Evolutionary conservation across 495 filamentous ascomycete genomes (phyloP), one percentile per base, ranked within the genome.

Genomic region (Daldinia childiae): DNA sequence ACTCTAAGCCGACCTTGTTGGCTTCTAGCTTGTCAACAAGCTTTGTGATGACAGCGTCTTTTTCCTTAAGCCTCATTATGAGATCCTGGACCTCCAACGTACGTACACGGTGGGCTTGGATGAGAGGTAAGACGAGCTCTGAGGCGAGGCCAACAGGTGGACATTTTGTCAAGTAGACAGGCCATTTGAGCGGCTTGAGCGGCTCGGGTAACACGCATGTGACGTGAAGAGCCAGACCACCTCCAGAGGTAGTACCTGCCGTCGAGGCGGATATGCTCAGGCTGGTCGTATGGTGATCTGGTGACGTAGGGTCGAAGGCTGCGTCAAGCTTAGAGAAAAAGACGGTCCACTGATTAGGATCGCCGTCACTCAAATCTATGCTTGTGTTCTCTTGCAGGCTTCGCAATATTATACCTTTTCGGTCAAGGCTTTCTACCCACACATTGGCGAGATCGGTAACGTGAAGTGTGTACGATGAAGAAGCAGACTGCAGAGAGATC

Each of bases 291-390:
- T 56, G 17, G 58, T 86, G 79, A 12, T 82, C 81, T 9, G 77
- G 52, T 52, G 79, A 76, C 29, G 62, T 64, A 51, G 64, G 51
- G 58, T 84, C 82, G 7, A 96, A 80, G 26, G 89, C 87, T 41
- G 88, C 83, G 56, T 86, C 82, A 32, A 98, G 84, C 72, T 93
- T 94, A 12, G 87, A 82, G 9, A 98, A 79, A 34, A 99, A 86
- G 17, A 92, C 87, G 26, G 79, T 73, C 67, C 95, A 83, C 72
- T 98, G 93, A 27, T 88, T 85, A 9, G 82, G 74, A 69, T 69
- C 76, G 66, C 90, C 91, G 74, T 95, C 92, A 68, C 87, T 90
- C 1, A 95, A 91, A 78, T 99, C 95, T 62, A 99, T 97, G 34
- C 90, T 90, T 6, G 91, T 91, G 39, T 88, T 84, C 68, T 88